Conservation (phyloP, 78 protist genomes). For the Dictyostelium firmibasis region DNA sequence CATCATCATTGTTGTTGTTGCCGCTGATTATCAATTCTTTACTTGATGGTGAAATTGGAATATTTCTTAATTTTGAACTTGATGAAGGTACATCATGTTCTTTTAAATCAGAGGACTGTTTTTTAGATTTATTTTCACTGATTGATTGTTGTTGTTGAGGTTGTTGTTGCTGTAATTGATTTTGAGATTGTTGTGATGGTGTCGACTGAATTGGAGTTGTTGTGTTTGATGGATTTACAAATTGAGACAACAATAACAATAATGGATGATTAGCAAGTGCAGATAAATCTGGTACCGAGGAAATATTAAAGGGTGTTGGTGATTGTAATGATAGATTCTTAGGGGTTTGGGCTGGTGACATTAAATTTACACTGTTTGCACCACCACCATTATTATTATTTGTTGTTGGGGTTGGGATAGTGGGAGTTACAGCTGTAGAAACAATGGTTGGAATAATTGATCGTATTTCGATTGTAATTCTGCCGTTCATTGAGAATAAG, state of each 20-base stretch:
- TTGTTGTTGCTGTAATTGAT: neutral
- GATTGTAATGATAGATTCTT: neutral
- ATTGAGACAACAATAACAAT: neutral
- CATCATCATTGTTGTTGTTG: neutral
- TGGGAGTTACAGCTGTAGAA: neutral
- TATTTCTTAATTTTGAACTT: neutral
- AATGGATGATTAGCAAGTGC: conserved; percentile 36
- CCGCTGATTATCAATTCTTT: neutral
- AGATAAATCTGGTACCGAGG: conserved; percentile 19
- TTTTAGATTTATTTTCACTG: neutral
- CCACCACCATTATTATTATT: neutral
- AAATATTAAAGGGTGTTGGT: neutral
- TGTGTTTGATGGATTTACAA: neutral
- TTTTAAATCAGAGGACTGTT: neutral
- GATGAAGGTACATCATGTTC: neutral
- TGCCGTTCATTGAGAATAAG: neutral
- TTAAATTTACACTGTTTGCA: neutral
- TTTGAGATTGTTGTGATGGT: neutral
- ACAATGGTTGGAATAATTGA: conserved; percentile 31
- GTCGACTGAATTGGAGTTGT: neutral
- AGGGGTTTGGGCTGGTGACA: neutral
- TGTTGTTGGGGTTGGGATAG: neutral
- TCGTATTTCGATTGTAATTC: conserved; percentile 3
- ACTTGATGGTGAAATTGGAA: neutral
- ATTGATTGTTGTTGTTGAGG: neutral